Conservation (phyloP, 2,329 filamentous ascomycete genomes). For the Fusarium albidum region DNA sequence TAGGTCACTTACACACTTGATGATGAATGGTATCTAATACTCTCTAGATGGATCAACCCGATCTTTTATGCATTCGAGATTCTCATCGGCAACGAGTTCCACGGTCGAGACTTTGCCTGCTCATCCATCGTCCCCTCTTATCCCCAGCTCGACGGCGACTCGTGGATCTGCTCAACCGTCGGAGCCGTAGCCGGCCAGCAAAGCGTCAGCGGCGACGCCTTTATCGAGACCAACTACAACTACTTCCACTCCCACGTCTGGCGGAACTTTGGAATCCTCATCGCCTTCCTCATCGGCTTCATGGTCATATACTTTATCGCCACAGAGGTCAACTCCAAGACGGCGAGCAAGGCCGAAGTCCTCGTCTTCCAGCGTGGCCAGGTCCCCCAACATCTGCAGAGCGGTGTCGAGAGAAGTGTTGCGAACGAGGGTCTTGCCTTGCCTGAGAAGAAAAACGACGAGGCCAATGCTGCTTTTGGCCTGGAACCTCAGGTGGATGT, state of each 20-base stretch:
- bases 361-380: slow-evolving; percentile 71
- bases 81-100: slow-evolving; percentile 77
- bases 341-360: slow-evolving; percentile 70
- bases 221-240: slow-evolving; percentile 61
- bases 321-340: slow-evolving; percentile 71
- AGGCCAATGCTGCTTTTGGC: slow-evolving; percentile 38
- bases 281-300: slow-evolving; percentile 71
- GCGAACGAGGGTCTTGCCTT: no score
- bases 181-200: slow-evolving; percentile 62
- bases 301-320: slow-evolving; percentile 69
- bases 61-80: slow-evolving; percentile 79
- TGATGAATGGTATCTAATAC: no score
- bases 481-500: slow-evolving; percentile 61
- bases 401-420: no score
- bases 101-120: slow-evolving; percentile 65
- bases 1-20: no score
- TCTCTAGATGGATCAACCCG: slow-evolving; percentile 79
- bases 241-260: slow-evolving; percentile 68
- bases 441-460: slow-evolving; percentile 22
- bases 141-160: slow-evolving; percentile 51
- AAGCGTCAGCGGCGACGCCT: slow-evolving; percentile 68
- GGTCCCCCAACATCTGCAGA: slow-evolving; percentile 53
- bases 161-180: slow-evolving; percentile 61
- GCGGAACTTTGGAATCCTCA: slow-evolving; percentile 74
- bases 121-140: slow-evolving; percentile 58